These are phyloP conservation scores for Botrytis sinoallii DNA, from an alignment of 2,329 filamentous ascomycete species.

Conservation along the genomic window DNA sequence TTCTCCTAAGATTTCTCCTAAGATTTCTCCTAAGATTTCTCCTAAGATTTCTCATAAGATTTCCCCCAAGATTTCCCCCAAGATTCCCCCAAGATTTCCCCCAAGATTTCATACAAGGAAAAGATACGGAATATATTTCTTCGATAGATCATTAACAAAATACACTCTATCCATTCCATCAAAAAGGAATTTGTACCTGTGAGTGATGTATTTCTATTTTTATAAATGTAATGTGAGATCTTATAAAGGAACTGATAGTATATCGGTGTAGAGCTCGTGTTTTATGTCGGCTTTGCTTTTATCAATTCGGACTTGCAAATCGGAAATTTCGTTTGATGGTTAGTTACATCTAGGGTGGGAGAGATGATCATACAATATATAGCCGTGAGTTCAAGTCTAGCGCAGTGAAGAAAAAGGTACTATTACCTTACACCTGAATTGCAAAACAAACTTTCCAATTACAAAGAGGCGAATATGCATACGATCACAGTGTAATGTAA, in stretches of 20 bases:
- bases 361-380: not conserved
- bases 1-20: too few species aligned
- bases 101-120: too few species aligned
- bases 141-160: fast-evolving
- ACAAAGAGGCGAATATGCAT: not conserved
- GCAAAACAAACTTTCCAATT: not conserved
- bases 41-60: too few species aligned
- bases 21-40: too few species aligned
- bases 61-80: too few species aligned
- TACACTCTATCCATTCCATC: too few species aligned
- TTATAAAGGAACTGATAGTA: not conserved
- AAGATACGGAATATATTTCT: not conserved
- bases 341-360: not conserved
- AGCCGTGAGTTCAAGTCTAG: not conserved
- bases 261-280: too few species aligned
- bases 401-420: too few species aligned
- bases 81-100: too few species aligned
- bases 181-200: fast-evolving
- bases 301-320: not conserved
- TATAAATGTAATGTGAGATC: not conserved
- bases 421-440: not conserved
- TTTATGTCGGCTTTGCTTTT: not conserved
- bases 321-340: not conserved
- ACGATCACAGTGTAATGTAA: not conserved
- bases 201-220: not conserved